Percentiles rank a stretch among this genome's conserved stretches.
These are phyloP conservation scores for Aspergillus baeticus DNA, from an alignment of 495 filamentous ascomycete species.

Conservation along the genomic window DNA sequence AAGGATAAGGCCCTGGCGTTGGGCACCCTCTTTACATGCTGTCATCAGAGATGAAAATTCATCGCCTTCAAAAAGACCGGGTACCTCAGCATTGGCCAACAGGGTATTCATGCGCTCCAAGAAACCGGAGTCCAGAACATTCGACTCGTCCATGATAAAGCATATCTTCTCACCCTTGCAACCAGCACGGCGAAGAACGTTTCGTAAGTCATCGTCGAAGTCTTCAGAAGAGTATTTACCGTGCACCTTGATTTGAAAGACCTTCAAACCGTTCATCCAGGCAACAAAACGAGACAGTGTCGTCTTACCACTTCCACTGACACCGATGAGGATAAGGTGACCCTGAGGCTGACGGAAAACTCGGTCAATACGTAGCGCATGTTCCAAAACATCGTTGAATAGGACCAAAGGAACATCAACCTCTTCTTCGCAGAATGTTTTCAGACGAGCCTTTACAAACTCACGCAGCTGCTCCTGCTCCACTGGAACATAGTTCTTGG, in stretches of 20 bases:
- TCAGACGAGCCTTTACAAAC: conserved; percentile 94
- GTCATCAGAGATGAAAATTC: conserved; percentile 97
- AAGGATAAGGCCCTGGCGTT: conserved; percentile 88
- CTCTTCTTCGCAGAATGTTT: conserved; percentile 99
- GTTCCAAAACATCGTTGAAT: conserved; percentile 97
- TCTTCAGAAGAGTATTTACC: conserved; percentile 98
- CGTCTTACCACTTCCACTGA: conserved; percentile 97
- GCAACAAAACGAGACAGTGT: conserved; percentile 96
- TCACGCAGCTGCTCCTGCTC: conserved; percentile 91
- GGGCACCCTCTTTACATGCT: conserved; percentile 95
- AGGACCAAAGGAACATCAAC: conserved; percentile 96
- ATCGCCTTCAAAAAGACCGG: conserved; percentile 96
- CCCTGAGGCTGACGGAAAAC: conserved; percentile 98
- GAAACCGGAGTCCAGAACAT: conserved; percentile 98
- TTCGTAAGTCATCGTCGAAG: conserved; percentile 95
- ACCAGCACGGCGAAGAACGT: conserved; percentile 87
- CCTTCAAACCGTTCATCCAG: conserved; percentile 99
- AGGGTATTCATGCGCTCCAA: conserved; percentile 98
- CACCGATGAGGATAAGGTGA: conserved; percentile 96
- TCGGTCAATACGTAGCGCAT: conserved; percentile 95
- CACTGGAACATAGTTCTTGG: conserved; percentile 96
- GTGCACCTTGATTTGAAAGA: conserved; percentile 99
- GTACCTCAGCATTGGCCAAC: conserved; percentile 96
- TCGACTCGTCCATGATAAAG: conserved; percentile 99
- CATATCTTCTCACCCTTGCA: conserved; percentile 99